Evolutionary conservation across 306 rosid species (phyloP), one percentile per base, ranked within the genome.

Genomic region (Morella rubra): DNA sequence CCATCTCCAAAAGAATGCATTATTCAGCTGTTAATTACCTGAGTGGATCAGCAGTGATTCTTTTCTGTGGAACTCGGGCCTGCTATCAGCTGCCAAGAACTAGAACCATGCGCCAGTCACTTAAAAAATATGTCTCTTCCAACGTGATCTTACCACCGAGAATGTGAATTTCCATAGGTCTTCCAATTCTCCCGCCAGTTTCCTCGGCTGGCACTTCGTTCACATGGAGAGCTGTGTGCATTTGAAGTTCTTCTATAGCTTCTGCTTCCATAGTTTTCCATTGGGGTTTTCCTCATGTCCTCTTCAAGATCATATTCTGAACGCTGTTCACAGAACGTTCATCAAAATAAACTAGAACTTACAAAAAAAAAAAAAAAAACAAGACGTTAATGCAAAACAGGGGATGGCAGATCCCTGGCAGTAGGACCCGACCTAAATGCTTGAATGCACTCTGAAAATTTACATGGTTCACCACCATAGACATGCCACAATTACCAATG

Each of bases 261-360:
- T 83, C 91, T 78, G 69, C 88, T 81, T 77, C 84, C 86, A 61
- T 72, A 86, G 78, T 83, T 78, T 76, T 77, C 81, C 73, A 85
- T 89, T 40, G 81, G 46, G 66, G 86, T 69, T 81, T 84, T 94
- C 75, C 96, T 90, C 77, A 86, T 15, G 71, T 89, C 96, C 91
- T 95, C 96, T 72, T 92, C 95, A 62, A 90, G 54, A 84, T 95
- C 98, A 80, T 92, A 90, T 51, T 92, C 88, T 14, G 95, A 77
- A 41, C 96, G 95, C 98, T 95, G 89, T 76, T 47, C 18, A 79
- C 42, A 60, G 32, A 67, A 56, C 27, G 50, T 80, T 76, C 69
- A 64, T 55, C 59, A 50, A 66, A 84, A 55, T 27, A 61, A 69
- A 68, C 27, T 3, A 79, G 18, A 41, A 71, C 6, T 44, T 8